phyloP scores from a whole-genome alignment of 257 asterid genomes.

The Hygrophila difformis region DNA sequence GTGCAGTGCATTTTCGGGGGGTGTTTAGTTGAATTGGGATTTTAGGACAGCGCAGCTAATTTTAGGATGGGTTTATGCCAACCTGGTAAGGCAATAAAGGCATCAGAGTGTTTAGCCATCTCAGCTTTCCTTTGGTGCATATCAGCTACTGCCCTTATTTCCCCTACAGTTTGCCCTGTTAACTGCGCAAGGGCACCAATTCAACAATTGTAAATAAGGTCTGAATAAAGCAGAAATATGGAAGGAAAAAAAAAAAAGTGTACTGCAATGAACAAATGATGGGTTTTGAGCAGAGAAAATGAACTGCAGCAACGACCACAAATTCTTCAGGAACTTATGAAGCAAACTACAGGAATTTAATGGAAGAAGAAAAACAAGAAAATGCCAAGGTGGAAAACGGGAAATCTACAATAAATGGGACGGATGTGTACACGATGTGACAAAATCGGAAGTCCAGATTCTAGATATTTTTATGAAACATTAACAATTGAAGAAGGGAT shows the following conservation, averaged over 20 bases:
- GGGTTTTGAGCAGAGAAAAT: slow-evolving; percentile 25
- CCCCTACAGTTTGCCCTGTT: slow-evolving; percentile 97
- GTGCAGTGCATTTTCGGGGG: no score
- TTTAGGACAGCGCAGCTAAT: neutral
- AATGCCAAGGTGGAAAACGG: slow-evolving; percentile 38
- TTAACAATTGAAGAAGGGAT: no score
- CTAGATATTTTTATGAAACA: no score
- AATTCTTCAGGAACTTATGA: slow-evolving; percentile 22
- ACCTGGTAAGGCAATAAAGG: slow-evolving; percentile 99
- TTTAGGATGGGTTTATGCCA: slow-evolving; percentile 18
- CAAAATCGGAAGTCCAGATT: no score
- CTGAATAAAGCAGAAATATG: slow-evolving; percentile 6
- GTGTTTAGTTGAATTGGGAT: no score
- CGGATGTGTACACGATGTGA: no score
- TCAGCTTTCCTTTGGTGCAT: slow-evolving; percentile 99
- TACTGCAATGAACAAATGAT: slow-evolving; percentile 46
- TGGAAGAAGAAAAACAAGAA: no score
- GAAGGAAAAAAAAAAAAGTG: slow-evolving; percentile 11
- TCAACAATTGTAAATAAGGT: neutral
- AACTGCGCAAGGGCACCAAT: slow-evolving; percentile 44
- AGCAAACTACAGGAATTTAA: slow-evolving; percentile 25
- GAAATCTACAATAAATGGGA: no score
- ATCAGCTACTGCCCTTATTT: slow-evolving; percentile 96
- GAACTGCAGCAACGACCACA: slow-evolving; percentile 21
- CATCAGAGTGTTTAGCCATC: slow-evolving; percentile 94